Percentiles rank a stretch among this genome's conserved stretches.
Evolutionary conservation across 495 filamentous ascomycete genomes (phyloP).

Genomic region (Podospora comata): DNA sequence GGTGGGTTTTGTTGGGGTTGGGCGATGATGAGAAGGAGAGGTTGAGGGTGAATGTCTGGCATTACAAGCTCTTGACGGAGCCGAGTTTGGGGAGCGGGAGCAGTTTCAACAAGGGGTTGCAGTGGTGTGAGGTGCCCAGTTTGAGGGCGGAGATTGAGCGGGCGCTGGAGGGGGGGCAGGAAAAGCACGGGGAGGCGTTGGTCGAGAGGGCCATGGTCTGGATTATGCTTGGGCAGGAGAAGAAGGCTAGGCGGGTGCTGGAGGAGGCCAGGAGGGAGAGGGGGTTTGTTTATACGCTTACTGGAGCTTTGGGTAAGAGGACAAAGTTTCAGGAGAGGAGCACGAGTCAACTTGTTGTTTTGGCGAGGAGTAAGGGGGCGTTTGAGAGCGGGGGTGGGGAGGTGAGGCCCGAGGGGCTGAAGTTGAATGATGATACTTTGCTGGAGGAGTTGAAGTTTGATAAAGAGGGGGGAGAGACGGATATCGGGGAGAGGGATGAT

Average conservation of each 20-base stretch:
- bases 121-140: constrained; percentile 49
- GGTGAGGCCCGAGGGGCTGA: constrained; percentile 60
- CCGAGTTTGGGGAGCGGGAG: constrained; percentile 56
- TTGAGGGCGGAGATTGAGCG: constrained; percentile 49
- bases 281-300: constrained; percentile 77
- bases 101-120: constrained; percentile 40
- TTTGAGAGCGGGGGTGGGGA: constrained; percentile 15
- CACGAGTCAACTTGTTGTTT: constrained; percentile 84
- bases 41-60: constrained; percentile 74
- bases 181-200: constrained; percentile 58
- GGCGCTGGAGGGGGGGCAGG: constrained; percentile 44
- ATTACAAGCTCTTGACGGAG: constrained; percentile 84
- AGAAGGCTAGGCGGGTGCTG: constrained; percentile 68
- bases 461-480: constrained; percentile 42
- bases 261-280: constrained; percentile 58
- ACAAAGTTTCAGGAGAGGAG: constrained; percentile 90
- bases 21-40: constrained; percentile 12
- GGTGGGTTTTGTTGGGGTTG: constrained; percentile 55
- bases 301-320: constrained; percentile 82
- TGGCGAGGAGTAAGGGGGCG: constrained; percentile 66
- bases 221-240: constrained; percentile 81
- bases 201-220: constrained; percentile 80
- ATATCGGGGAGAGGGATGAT: constrained; percentile 28
- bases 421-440: constrained; percentile 89
- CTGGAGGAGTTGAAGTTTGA: constrained; percentile 81